Percentiles rank a stretch among this genome's conserved stretches.
These are phyloP conservation scores for Starmerella vitae DNA, from an alignment of 805 yeast genomes.

Conservation along the genomic window DNA sequence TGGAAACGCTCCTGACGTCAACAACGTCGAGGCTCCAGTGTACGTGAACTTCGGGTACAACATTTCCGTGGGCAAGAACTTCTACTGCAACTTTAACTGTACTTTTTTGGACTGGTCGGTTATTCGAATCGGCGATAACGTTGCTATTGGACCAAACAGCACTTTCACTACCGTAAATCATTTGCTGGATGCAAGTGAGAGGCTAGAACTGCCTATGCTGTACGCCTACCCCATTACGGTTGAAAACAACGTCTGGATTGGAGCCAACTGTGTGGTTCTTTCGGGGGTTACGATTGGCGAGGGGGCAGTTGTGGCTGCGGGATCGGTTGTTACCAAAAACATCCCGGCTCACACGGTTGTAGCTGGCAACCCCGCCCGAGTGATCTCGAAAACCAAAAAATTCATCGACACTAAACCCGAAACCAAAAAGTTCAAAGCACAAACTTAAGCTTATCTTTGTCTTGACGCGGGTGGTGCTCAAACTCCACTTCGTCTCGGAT, in stretches of 20 bases:
- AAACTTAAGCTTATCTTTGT: conserved; percentile 86
- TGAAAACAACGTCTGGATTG: conserved; percentile 58
- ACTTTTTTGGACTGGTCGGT: conserved; percentile 46
- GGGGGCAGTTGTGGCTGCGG: conserved; percentile 51
- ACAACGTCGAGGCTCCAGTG: conserved; percentile 41
- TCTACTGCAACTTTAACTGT: conserved; percentile 43
- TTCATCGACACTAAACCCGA: too few relatives aligned
- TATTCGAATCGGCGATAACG: conserved; percentile 46
- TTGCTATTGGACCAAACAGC: conserved; percentile 49
- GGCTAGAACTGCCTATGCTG: conserved; percentile 34
- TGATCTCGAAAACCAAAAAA: conserved; percentile 17
- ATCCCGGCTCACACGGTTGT: conserved; percentile 44
- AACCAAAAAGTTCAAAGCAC: conserved; percentile 42
- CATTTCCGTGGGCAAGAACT: conserved; percentile 40
- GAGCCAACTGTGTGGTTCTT: conserved; percentile 38
- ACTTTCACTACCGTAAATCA: conserved; percentile 51
- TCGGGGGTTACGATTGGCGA: conserved; percentile 57
- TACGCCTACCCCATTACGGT: conserved; percentile 44
- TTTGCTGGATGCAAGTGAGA: conserved; percentile 37
- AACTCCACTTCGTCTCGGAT: conserved; percentile 84
- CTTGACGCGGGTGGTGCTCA: conserved; percentile 96
- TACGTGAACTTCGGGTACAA: conserved; percentile 59
- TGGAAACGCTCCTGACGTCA: conserved; percentile 35
- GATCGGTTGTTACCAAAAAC: conserved; percentile 45
- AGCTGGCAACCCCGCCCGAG: conserved; percentile 50